A percentile compares a stretch with the other conserved stretches of the same genome.
phyloP scores from a whole-genome alignment of 148 eudicot species.

The Beta vulgaris region DNA sequence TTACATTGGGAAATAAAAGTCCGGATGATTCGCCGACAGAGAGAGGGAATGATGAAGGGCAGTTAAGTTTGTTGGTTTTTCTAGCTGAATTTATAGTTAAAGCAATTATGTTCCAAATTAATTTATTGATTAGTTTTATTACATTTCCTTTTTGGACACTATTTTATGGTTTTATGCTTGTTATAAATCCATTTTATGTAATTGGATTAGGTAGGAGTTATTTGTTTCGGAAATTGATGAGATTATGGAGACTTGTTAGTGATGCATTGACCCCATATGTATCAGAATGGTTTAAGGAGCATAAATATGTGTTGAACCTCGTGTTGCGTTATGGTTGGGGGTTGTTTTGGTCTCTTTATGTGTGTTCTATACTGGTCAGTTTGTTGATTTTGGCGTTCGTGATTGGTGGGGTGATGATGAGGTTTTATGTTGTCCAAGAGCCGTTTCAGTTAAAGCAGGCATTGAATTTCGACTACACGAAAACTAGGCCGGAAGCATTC shows the following conservation, averaged over 20 bases:
- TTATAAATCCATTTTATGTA: conserved; percentile 37
- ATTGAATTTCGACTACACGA: conserved; percentile 75
- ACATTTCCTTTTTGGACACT: conserved; percentile 52
- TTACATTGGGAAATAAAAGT: not conserved
- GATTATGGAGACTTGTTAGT: conserved; percentile 23
- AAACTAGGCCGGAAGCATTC: conserved; percentile 59
- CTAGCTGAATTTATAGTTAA: conserved; percentile 53
- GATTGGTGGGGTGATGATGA: conserved; percentile 56
- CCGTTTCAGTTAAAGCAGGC: conserved; percentile 52
- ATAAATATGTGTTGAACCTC: conserved; percentile 35
- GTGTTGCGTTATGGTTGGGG: conserved; percentile 61
- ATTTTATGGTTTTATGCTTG: conserved; percentile 39
- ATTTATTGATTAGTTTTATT: conserved; percentile 42
- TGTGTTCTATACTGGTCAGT: conserved; percentile 45
- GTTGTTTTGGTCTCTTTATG: conserved; percentile 61
- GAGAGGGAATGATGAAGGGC: conserved; percentile 27
- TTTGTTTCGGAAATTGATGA: conserved; percentile 27
- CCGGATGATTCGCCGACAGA: not conserved
- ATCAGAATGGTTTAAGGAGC: conserved; percentile 45
- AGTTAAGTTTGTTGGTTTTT: conserved; percentile 28
- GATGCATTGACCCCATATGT: conserved; percentile 27
- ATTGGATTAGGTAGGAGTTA: conserved; percentile 34
- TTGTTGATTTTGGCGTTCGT: conserved; percentile 59
- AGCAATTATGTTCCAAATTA: conserved; percentile 57
- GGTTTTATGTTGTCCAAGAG: conserved; percentile 55